Conservation (phyloP, 345 rosid species). For the Acer saccharum region DNA sequence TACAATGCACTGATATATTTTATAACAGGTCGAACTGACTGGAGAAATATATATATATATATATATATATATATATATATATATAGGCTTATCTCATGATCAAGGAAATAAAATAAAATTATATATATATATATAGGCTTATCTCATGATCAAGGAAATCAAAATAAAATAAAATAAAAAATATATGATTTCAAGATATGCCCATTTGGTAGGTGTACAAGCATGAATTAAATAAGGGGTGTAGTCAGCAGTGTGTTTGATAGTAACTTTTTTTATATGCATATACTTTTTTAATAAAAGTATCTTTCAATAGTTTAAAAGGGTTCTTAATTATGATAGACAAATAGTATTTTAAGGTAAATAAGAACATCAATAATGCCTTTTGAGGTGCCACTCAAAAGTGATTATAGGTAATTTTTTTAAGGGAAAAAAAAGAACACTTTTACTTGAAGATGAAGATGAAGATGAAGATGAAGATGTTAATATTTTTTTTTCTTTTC, state of each 20-base stretch:
- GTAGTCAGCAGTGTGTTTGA: background rate
- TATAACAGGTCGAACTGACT: no score
- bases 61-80: no score
- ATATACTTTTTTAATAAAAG: no score
- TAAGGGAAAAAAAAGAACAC: background rate
- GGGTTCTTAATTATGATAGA: no score
- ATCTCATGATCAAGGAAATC: background rate
- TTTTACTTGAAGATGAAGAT: background rate
- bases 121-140: no score
- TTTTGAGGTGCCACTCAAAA: background rate
- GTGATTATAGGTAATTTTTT: background rate
- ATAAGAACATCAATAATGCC: background rate
- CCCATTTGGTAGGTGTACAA: background rate
- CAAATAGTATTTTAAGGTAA: no score
- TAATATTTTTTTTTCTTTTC: background rate
- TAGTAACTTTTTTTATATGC: background rate
- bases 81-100: no score
- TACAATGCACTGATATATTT: no score
- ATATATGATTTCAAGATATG: background rate
- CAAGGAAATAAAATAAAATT: no score
- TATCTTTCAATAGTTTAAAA: no score
- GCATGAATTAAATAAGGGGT: background rate
- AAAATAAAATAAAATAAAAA: background rate
- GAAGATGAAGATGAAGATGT: background rate
- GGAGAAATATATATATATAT: no score